Base-by-base conservation (phyloP, 2,329 filamentous ascomycete species). In the Beauveria brongniartii region DNA sequence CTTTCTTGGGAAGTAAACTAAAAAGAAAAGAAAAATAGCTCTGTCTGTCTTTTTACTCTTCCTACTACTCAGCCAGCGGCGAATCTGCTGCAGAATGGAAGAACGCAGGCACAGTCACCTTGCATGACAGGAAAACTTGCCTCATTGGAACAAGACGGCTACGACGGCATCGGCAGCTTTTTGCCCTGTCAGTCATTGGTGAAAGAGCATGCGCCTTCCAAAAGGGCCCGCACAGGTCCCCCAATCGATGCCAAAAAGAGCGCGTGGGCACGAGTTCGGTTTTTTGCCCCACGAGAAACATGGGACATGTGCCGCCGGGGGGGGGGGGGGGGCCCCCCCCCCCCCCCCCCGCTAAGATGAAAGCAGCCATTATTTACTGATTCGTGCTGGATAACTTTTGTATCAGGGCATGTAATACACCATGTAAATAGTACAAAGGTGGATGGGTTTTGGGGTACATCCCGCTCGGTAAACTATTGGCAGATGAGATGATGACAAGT, bases 121-220 rank as follows among this genome's bases (percentile, higher is more conserved):
- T 59, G 56, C 56, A 52, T 44, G 26, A 41, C 37, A 43, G 3
- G 3, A 0, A 14, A 8, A 4, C 22, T 6, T 26, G 44, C 20
- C 22, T 41, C 30, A 53, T 53, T 59, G 41, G 48, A 41, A 37
- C 12, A 14, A 30, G 26, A 46, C 57, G 57, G 57, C 57, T 59
- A 59, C 48, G 20, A 53, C 57, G 57, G 57, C 57, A 59, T 53
- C 40, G n/a, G 22, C 14, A n/a, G n/a, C 14, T 10, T 34, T 24
- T 46, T 28, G 22, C 34, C 44, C 4, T 22, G 1, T n/a, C n/a
- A n/a, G 16, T 30, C 24, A 50, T 24, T 43, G 47, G 7, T 10
- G 3, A 22, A 41, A 9, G 24, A 26, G 47, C 18, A n/a, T n/a
- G 47, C 18, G 16, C 9, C 37, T 24, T 26, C 6, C 6, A 43